Evolutionary conservation across 2,329 filamentous ascomycete genomes (phyloP).

Genomic region (Laburnicola sp.): DNA sequence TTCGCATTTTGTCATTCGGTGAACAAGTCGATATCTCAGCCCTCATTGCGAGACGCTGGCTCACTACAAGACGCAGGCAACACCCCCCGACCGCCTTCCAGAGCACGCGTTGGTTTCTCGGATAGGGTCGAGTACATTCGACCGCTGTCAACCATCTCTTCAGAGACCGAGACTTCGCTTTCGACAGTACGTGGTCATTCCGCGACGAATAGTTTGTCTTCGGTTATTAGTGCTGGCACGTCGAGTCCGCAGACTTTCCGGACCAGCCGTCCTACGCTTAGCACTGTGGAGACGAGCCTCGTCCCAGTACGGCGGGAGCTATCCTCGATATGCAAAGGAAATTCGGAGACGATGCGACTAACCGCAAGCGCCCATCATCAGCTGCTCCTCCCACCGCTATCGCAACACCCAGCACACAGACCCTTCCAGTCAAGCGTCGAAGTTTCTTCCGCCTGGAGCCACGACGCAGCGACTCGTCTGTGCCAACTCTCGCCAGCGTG

Average conservation of each 20-base stretch:
- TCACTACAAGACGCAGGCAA: slow-evolving; percentile 34
- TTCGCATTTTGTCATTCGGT: slow-evolving; percentile 40
- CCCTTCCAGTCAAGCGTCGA: slow-evolving; percentile 37
- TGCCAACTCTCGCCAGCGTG: slow-evolving; percentile 33
- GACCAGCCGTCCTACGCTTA: slow-evolving; percentile 45
- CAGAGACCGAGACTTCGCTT: slow-evolving; percentile 76
- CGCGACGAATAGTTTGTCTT: slow-evolving; percentile 78
- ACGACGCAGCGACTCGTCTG: slow-evolving; percentile 44
- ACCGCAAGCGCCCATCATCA: slow-evolving; percentile 44
- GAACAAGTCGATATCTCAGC: slow-evolving; percentile 48
- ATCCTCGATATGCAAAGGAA: slow-evolving; percentile 57
- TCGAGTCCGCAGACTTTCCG: slow-evolving; percentile 51
- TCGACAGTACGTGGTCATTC: slow-evolving; percentile 72
- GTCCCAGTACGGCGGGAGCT: slow-evolving; percentile 73
- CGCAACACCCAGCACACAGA: slow-evolving; percentile 22
- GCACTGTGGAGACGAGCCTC: slow-evolving; percentile 46
- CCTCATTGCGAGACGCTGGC: slow-evolving; percentile 32
- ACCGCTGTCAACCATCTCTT: slow-evolving; percentile 81
- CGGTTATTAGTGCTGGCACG: slow-evolving; percentile 66
- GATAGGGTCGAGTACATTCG: slow-evolving; percentile 83
- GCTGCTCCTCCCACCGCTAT: slow-evolving; percentile 33
- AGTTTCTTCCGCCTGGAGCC: slow-evolving; percentile 57
- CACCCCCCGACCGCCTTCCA: slow-evolving; percentile 49
- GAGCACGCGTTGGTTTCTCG: slow-evolving; percentile 77
- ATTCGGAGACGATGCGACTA: slow-evolving; percentile 29